phyloP scores from a whole-genome alignment of 2,329 filamentous ascomycete genomes.

The Alternaria sp. region DNA sequence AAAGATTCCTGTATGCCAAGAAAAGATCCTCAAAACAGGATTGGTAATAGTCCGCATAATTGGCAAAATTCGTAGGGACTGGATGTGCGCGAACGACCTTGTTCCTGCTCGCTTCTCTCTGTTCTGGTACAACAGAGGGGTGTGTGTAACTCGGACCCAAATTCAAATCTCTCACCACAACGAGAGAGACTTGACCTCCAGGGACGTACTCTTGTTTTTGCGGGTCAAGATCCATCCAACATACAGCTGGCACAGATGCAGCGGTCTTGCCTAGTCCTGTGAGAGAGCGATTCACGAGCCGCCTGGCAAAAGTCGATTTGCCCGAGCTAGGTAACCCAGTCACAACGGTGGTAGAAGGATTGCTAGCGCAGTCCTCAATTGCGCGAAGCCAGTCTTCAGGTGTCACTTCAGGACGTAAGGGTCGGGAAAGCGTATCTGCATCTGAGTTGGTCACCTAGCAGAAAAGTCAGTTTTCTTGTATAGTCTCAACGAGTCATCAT shows the following conservation, averaged over 20 bases:
- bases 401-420: conserved; percentile 57
- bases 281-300: conserved; percentile 73
- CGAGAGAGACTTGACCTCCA: conserved; percentile 74
- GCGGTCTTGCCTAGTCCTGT: conserved; percentile 55
- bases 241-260: conserved; percentile 53
- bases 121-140: conserved; percentile 42
- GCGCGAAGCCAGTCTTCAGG: conserved; percentile 67
- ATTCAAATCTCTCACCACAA: conserved; percentile 68
- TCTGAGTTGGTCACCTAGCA: conserved; percentile 40
- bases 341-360: conserved; percentile 62
- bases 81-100: conserved; percentile 69
- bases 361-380: conserved; percentile 47
- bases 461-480: neutral
- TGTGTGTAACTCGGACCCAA: conserved; percentile 75
- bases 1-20: conserved; percentile 62
- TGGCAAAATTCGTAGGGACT: conserved; percentile 70
- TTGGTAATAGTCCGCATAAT: conserved; percentile 73
- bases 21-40: conserved; percentile 71
- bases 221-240: conserved; percentile 78
- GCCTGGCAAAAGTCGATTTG: conserved; percentile 76
- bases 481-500: neutral
- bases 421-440: conserved; percentile 36
- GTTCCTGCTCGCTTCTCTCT: conserved; percentile 38
- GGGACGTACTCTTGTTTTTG: conserved; percentile 79
- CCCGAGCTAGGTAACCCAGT: conserved; percentile 77